Evolutionary conservation across 1,284 basidiomycete genomes (phyloP).

Genomic region (Waitea zeae): DNA sequence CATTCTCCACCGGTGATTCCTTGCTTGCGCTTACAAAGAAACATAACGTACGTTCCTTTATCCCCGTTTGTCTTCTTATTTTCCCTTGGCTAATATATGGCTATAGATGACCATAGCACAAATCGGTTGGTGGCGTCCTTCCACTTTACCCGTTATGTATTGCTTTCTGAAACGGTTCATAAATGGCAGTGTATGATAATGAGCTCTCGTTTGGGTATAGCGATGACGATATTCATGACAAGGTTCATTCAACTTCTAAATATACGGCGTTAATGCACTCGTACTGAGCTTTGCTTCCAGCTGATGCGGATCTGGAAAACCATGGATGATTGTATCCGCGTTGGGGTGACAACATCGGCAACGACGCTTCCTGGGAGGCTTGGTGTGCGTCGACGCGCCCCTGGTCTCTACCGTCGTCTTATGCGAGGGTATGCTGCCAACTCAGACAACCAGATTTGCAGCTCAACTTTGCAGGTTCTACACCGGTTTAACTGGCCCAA

Average conservation of each 20-base stretch:
- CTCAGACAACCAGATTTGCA: too few relatives aligned
- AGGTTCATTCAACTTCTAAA: conserved; percentile 25
- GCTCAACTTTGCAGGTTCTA: too few relatives aligned
- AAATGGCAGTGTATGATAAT: conserved; percentile 94
- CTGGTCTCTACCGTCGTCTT: conserved; percentile 72
- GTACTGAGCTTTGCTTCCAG: too few relatives aligned
- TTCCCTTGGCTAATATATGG: conserved; percentile 6
- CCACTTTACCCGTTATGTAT: too few relatives aligned
- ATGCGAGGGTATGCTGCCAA: conserved; percentile 78
- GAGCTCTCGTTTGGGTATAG: conserved; percentile 68
- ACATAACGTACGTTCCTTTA: conserved; percentile 49
- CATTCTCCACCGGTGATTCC: conserved; percentile 69
- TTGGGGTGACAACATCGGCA: conserved; percentile 70
- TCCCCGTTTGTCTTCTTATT: conserved; percentile 2
- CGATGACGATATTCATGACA: conserved; percentile 60
- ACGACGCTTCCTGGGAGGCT: conserved; percentile 73
- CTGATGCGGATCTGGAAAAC: conserved; percentile 74
- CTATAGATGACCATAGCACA: conserved; percentile 80
- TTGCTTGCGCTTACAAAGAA: conserved; percentile 64
- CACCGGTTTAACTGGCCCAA: too few relatives aligned
- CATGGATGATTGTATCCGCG: conserved; percentile 89
- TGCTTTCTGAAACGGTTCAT: too few relatives aligned
- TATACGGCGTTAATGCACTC: too few relatives aligned
- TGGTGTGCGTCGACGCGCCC: conserved; percentile 64
- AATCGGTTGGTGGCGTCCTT: too few relatives aligned